phyloP scores from a whole-genome alignment of 257 asterid species.

The Apocynum venetum region DNA sequence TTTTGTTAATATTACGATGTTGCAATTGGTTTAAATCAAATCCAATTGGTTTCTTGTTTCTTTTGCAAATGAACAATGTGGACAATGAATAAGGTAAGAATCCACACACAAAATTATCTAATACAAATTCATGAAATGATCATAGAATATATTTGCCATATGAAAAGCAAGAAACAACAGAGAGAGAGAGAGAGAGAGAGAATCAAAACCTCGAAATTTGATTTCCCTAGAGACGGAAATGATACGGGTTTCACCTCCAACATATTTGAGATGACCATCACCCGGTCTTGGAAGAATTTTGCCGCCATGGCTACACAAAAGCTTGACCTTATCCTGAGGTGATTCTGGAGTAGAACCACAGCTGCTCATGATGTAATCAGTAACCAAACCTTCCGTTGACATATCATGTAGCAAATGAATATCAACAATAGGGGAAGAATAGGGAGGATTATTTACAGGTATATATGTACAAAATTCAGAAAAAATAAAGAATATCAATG shows the following conservation, averaged over 20 bases:
- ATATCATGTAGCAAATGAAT: neutral
- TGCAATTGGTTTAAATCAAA: neutral
- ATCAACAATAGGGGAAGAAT: neutral
- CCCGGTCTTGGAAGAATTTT: slow-evolving; percentile 71
- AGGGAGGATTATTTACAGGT: neutral
- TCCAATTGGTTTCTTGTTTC: neutral
- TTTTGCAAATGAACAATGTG: neutral
- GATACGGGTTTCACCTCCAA: slow-evolving; percentile 93
- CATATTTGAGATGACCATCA: slow-evolving; percentile 72
- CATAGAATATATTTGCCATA: neutral
- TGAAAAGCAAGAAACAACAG: neutral
- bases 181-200: too few relatives aligned
- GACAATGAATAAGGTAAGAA: neutral
- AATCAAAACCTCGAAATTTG: slow-evolving; percentile 44
- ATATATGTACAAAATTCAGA: neutral
- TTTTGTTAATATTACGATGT: neutral
- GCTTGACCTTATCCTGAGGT: slow-evolving; percentile 52
- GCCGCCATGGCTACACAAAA: slow-evolving; percentile 86
- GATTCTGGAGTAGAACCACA: slow-evolving; percentile 45
- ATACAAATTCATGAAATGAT: neutral
- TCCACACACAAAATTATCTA: too few relatives aligned
- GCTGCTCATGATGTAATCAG: neutral
- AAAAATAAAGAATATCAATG: neutral
- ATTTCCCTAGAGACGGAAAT: slow-evolving; percentile 56
- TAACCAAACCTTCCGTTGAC: slow-evolving; percentile 19